Percentiles rank a stretch among this genome's conserved stretches.
phyloP scores from a whole-genome alignment of 805 yeast genomes.

The Candida oleophila region DNA sequence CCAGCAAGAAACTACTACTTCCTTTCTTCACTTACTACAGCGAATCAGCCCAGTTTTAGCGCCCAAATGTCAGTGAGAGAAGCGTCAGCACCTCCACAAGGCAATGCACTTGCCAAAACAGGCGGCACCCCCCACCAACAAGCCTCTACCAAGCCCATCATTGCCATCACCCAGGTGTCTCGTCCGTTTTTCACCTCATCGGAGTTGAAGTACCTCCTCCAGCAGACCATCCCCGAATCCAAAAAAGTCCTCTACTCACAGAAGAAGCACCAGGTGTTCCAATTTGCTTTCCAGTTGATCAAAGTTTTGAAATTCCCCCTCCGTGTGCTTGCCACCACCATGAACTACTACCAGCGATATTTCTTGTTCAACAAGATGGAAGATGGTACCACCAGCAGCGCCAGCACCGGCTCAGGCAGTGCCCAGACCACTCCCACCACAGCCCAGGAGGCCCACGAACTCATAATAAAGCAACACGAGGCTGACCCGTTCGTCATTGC shows the following conservation, averaged over 20 bases:
- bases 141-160: neutral
- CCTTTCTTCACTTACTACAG: no score
- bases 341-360: constrained; percentile 71
- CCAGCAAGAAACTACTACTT: no score
- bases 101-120: neutral
- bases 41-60: no score
- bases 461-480: constrained; percentile 23
- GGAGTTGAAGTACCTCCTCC: constrained; percentile 53
- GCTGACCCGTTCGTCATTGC: constrained; percentile 61
- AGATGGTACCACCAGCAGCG: constrained; percentile 9
- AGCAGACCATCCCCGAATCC: constrained; percentile 50
- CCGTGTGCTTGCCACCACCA: constrained; percentile 65
- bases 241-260: constrained; percentile 46
- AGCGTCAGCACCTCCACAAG: neutral
- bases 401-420: constrained; percentile 28
- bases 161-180: constrained; percentile 40
- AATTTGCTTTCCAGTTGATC: constrained; percentile 53
- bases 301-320: constrained; percentile 63
- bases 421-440: constrained; percentile 15
- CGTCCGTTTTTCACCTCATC: constrained; percentile 60
- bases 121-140: neutral
- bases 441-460: constrained; percentile 10
- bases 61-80: neutral
- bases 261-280: constrained; percentile 52
- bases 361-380: constrained; percentile 64